Evolutionary conservation across 768 basidiomycete genomes (phyloP).

Genomic region (Boletus patriciae): DNA sequence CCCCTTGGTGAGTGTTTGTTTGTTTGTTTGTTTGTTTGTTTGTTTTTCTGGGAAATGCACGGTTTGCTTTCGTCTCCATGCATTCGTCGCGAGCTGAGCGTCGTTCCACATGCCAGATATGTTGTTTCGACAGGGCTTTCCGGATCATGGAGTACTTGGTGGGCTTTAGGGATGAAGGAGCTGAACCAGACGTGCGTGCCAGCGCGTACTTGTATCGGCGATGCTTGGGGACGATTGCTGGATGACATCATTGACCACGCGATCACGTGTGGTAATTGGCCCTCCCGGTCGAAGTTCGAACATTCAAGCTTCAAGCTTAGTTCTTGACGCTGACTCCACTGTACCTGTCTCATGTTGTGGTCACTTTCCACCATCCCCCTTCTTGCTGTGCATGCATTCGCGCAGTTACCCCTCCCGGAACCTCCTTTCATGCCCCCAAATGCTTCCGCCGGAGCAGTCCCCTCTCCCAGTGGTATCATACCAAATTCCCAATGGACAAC

Average conservation of each 20-base stretch:
- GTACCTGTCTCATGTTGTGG: conserved; percentile 24
- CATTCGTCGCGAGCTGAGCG: neutral
- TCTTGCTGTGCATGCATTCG: conserved; percentile 33
- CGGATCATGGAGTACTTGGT: conserved; percentile 69
- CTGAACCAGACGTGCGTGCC: no score
- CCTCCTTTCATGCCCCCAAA: conserved; percentile 64
- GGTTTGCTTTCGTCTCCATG: neutral
- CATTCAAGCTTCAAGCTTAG: no score
- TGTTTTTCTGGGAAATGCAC: no score
- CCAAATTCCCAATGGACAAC: conserved; percentile 83
- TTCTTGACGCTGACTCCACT: no score
- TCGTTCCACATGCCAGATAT: neutral
- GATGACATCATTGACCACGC: conserved; percentile 23
- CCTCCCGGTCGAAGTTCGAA: no score
- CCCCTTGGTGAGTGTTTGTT: conserved; percentile 52
- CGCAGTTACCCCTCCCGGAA: conserved; percentile 65
- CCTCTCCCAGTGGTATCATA: conserved; percentile 37
- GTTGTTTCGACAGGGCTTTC: conserved; percentile 51
- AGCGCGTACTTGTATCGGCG: no score
- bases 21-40: no score
- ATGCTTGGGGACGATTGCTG: no score
- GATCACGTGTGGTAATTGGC: conserved; percentile 15
- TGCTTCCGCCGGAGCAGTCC: conserved; percentile 52
- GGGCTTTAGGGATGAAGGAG: conserved; percentile 48
- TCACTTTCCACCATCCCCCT: conserved; percentile 16